Evolutionary conservation across 306 rosid species (phyloP).

Genomic region (Fragaria vesca): DNA sequence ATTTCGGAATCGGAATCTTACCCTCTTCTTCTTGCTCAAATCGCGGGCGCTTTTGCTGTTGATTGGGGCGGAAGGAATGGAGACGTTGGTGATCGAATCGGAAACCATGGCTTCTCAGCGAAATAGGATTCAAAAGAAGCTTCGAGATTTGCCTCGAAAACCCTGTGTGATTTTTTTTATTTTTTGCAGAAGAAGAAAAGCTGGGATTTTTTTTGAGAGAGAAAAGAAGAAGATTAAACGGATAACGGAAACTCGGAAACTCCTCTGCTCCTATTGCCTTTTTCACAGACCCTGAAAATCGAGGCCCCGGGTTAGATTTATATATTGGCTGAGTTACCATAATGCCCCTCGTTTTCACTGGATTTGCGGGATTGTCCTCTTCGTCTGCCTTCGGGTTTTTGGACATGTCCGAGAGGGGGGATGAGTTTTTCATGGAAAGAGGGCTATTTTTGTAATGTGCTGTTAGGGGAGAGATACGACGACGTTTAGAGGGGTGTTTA

Average conservation of each 20-base stretch:
- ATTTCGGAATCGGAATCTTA: constrained; percentile 21
- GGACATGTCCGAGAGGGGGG: constrained; percentile 9
- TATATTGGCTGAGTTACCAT: constrained; percentile 23
- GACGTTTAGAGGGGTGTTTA: background rate
- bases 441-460: constrained; percentile 22
- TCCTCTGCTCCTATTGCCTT: constrained; percentile 61
- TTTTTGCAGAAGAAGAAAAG: background rate
- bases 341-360: constrained; percentile 11
- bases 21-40: constrained; percentile 91
- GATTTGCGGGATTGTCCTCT: background rate
- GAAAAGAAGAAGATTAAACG: constrained; percentile 28
- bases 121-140: constrained; percentile 29
- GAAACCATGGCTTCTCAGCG: constrained; percentile 58
- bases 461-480: background rate
- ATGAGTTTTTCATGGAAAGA: background rate
- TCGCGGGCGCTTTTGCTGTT: constrained; percentile 43
- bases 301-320: constrained; percentile 26
- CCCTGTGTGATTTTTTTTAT: constrained; percentile 41
- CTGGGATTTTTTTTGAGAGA: constrained; percentile 12
- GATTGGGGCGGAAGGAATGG: constrained; percentile 58
- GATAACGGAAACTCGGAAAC: constrained; percentile 79
- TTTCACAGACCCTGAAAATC: background rate
- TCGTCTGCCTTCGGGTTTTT: background rate
- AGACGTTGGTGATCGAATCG: constrained; percentile 65
- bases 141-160: constrained; percentile 36